phyloP scores from a whole-genome alignment of 2,329 filamentous ascomycete species.

The Microcyclosporella mali region DNA sequence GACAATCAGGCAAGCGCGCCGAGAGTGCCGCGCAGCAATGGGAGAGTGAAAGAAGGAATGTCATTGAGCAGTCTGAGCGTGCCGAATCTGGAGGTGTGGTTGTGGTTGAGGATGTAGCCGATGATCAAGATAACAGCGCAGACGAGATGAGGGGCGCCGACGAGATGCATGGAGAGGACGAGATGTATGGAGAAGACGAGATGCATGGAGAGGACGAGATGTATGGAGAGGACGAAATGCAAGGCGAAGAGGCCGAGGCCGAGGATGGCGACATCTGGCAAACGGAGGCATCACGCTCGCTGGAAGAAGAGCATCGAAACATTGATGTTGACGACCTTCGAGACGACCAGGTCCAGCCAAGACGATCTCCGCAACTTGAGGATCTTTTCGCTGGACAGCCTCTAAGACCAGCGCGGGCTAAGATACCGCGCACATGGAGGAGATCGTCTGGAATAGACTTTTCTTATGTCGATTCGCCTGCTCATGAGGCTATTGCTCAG shows the following conservation, averaged over 20 bases:
- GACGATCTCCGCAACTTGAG: slow-evolving; percentile 17
- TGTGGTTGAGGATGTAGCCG: slow-evolving; percentile 15
- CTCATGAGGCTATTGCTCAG: slow-evolving; percentile 9
- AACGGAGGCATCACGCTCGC: slow-evolving; percentile 40
- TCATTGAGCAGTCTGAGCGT: slow-evolving; percentile 18
- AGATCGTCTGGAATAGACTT: slow-evolving; percentile 35
- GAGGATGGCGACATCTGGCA: slow-evolving; percentile 40
- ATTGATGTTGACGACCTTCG: neutral
- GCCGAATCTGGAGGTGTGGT: slow-evolving; percentile 18
- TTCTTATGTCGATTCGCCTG: slow-evolving; percentile 35
- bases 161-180: too few relatives aligned
- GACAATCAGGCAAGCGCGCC: neutral
- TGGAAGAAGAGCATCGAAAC: slow-evolving; percentile 16
- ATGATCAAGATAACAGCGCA: slow-evolving; percentile 10
- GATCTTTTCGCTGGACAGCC: slow-evolving; percentile 33
- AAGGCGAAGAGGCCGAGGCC: neutral
- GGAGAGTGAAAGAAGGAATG: slow-evolving; percentile 15
- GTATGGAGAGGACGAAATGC: slow-evolving; percentile 13
- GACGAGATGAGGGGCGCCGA: slow-evolving; percentile 6
- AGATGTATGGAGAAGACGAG: too few relatives aligned
- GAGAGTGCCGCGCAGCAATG: slow-evolving; percentile 7
- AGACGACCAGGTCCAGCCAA: neutral
- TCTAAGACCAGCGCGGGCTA: slow-evolving; percentile 33
- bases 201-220: too few relatives aligned
- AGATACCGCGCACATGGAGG: slow-evolving; percentile 39